Percentiles rank a stretch among this genome's conserved stretches.
Evolutionary conservation across 257 asterid species (phyloP).

Genomic region (Rehmannia glutinosa): DNA sequence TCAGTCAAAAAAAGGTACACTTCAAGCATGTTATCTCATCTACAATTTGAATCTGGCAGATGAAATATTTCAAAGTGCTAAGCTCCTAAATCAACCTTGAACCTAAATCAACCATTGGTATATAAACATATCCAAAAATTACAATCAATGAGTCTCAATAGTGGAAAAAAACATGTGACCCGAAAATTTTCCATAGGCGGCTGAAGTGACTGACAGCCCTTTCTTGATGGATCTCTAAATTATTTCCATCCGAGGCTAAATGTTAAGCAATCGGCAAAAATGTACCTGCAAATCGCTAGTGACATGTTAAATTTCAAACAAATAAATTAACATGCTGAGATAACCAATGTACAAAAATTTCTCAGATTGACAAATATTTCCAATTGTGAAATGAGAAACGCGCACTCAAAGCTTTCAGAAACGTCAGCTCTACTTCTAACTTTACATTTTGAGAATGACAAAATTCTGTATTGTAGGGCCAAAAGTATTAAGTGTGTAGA

Average conservation of each 20-base stretch:
- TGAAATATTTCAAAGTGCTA: neutral
- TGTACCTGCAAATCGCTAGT: slow-evolving; percentile 19
- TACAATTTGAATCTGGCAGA: too few relatives aligned
- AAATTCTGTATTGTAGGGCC: too few relatives aligned
- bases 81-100: neutral
- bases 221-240: neutral
- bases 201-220: neutral
- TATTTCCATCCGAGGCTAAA: neutral
- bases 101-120: slow-evolving; percentile 13
- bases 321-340: neutral
- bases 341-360: neutral
- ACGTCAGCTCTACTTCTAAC: neutral
- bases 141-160: slow-evolving; percentile 8
- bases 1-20: too few relatives aligned
- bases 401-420: neutral
- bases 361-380: neutral
- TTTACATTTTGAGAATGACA: too few relatives aligned
- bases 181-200: neutral
- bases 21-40: too few relatives aligned
- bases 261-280: slow-evolving; percentile 8
- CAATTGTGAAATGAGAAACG: neutral
- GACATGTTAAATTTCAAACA: neutral
- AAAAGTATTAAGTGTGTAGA: too few relatives aligned
- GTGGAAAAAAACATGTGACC: neutral
- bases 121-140: neutral